Evolutionary conservation across 129 eudicot species (phyloP).

Genomic region (Pseudognaphalium luteoalbum): DNA sequence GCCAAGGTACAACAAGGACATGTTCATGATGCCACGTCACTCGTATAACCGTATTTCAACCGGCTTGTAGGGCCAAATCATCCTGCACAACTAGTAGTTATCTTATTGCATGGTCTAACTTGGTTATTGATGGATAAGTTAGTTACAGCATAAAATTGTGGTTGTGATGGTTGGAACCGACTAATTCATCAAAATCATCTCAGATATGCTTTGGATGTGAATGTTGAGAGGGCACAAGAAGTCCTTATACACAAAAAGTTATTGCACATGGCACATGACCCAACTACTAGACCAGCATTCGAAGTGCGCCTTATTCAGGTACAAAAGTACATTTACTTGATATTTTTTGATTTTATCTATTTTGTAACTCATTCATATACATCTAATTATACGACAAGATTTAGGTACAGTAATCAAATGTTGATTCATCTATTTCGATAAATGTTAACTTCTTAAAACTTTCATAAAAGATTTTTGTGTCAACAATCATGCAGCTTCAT

Average conservation of each 20-base stretch:
- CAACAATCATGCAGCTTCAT: slow-evolving; percentile 51
- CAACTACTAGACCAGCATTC: slow-evolving; percentile 66
- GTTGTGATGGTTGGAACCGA: neutral
- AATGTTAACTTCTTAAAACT: neutral
- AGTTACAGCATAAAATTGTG: neutral
- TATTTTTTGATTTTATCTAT: no score
- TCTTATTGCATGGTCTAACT: slow-evolving; percentile 12
- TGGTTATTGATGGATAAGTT: slow-evolving; percentile 25
- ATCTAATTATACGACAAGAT: no score
- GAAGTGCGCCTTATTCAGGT: slow-evolving; percentile 86
- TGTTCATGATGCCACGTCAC: no score
- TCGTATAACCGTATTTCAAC: neutral
- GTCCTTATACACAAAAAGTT: slow-evolving; percentile 79
- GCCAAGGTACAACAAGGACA: no score
- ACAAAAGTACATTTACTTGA: slow-evolving; percentile 1
- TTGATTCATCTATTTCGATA: neutral
- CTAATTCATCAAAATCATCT: slow-evolving; percentile 15
- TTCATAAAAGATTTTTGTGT: slow-evolving; percentile 5
- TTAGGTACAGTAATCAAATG: neutral
- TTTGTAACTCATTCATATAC: no score
- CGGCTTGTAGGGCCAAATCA: slow-evolving; percentile 14
- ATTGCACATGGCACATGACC: slow-evolving; percentile 73
- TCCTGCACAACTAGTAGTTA: neutral
- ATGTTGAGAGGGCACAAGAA: slow-evolving; percentile 77
- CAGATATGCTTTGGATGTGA: slow-evolving; percentile 93